Conservation (phyloP, 1,284 basidiomycete genomes). For the Gymnopus androsaceus region DNA sequence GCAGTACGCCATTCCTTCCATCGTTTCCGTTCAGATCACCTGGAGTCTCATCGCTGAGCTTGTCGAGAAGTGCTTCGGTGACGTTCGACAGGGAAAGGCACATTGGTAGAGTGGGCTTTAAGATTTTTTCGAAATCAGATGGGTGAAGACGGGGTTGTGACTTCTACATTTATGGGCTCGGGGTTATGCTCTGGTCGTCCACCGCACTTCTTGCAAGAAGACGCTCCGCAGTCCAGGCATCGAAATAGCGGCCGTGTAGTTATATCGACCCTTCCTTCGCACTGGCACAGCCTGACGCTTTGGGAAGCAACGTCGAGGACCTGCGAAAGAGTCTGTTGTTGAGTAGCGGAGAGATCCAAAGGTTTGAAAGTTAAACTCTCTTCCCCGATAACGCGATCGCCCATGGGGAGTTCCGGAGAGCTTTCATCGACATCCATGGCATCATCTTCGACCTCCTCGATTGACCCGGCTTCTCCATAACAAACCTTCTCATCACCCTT, state of each 20-base stretch:
- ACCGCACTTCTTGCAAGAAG: slow-evolving; percentile 85
- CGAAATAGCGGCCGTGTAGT: slow-evolving; percentile 70
- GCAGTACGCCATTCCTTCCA: slow-evolving; percentile 75
- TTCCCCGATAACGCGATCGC: slow-evolving; percentile 69
- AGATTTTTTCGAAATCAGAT: slow-evolving; percentile 67
- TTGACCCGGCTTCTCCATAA: slow-evolving; percentile 60
- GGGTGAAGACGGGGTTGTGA: slow-evolving; percentile 64
- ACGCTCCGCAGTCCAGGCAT: slow-evolving; percentile 77
- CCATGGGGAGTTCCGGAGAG: slow-evolving; percentile 30
- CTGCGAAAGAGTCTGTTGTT: slow-evolving; percentile 47
- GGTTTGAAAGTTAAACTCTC: slow-evolving; percentile 62
- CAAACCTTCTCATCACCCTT: slow-evolving; percentile 61
- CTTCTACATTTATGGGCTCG: slow-evolving; percentile 49
- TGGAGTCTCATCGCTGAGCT: slow-evolving; percentile 46
- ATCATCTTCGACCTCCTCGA: slow-evolving; percentile 39
- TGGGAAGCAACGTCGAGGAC: slow-evolving; percentile 69
- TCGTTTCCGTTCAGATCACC: slow-evolving; percentile 48
- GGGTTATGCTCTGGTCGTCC: slow-evolving; percentile 89
- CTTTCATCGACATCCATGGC: slow-evolving; percentile 49
- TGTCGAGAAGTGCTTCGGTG: slow-evolving; percentile 53
- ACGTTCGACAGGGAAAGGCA: slow-evolving; percentile 66
- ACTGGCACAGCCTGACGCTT: slow-evolving; percentile 82
- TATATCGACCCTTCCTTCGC: slow-evolving; percentile 85
- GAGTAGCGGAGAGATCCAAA: slow-evolving; percentile 69
- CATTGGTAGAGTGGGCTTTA: slow-evolving; percentile 89